Evolutionary conservation across 495 filamentous ascomycete genomes (phyloP).

Genomic region (Chaetomium tenue): DNA sequence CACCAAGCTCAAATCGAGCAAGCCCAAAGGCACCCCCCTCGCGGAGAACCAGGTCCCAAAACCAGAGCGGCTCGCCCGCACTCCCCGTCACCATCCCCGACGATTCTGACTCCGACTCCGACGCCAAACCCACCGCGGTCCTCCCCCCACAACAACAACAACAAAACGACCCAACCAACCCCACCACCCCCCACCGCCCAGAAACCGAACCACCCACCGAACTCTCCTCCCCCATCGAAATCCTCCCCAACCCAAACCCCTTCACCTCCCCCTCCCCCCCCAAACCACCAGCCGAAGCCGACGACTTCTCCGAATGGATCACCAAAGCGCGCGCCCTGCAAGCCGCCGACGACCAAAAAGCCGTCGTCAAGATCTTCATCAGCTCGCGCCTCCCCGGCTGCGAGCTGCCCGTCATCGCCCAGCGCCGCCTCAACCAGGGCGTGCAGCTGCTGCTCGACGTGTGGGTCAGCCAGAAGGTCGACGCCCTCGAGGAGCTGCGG

Average conservation of each 20-base stretch:
- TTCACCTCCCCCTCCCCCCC: not conserved
- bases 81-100: conserved; percentile 10
- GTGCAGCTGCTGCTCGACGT: conserved; percentile 25
- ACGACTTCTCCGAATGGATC: conserved; percentile 63
- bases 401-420: conserved; percentile 13
- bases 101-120: not conserved
- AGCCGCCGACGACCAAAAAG: not conserved
- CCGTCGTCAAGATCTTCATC: conserved; percentile 22
- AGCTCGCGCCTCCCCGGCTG: conserved; percentile 22
- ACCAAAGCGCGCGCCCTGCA: conserved; percentile 24
- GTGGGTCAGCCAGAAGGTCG: conserved; percentile 17
- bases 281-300: conserved; percentile 26
- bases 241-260: not conserved
- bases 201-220: not conserved
- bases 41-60: not conserved
- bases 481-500: too few relatives aligned
- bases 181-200: not conserved
- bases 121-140: not conserved
- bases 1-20: not conserved
- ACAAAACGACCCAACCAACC: not conserved
- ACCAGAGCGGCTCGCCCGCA: not conserved
- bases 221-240: conserved; percentile 8
- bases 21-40: conserved; percentile 7
- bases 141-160: not conserved
- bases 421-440: conserved; percentile 24